These are phyloP conservation scores for Aspergillus fijiensis DNA, from an alignment of 2,329 filamentous ascomycete genomes.

Conservation along the genomic window DNA sequence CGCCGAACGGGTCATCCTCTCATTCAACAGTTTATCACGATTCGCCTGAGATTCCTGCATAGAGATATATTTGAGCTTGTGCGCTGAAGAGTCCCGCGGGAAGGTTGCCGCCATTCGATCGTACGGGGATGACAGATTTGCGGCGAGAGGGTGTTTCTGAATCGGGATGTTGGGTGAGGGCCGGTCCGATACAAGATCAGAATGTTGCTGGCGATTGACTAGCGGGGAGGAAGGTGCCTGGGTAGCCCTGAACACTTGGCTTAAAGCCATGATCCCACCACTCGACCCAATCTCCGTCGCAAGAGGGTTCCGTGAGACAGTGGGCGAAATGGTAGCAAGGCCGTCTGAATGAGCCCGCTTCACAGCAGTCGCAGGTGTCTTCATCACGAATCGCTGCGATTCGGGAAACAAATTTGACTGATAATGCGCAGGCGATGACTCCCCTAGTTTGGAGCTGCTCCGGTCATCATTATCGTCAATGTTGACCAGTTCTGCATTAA, in stretches of 20 bases:
- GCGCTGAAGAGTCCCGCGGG: constrained; percentile 41
- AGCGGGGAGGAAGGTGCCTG: constrained; percentile 50
- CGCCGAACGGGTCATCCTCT: constrained; percentile 36
- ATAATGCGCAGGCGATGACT: constrained; percentile 40
- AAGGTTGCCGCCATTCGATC: constrained; percentile 33
- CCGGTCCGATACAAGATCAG: constrained; percentile 46
- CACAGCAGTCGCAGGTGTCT: constrained; percentile 41
- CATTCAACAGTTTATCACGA: constrained; percentile 35
- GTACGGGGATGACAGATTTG: constrained; percentile 40
- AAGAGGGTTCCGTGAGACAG: constrained; percentile 45
- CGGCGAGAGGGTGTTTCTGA: constrained; percentile 36
- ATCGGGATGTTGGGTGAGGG: constrained; percentile 51
- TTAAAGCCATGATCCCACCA: constrained; percentile 45
- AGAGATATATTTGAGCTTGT: constrained; percentile 45
- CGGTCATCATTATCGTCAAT: constrained; percentile 54
- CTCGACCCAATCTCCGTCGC: constrained; percentile 36
- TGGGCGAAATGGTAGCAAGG: constrained; percentile 37
- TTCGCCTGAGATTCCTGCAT: constrained; percentile 48
- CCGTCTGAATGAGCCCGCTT: constrained; percentile 35
- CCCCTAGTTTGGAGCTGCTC: constrained; percentile 30
- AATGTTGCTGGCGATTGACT: constrained; percentile 32
- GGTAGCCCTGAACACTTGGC: constrained; percentile 50
- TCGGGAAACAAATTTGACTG: constrained; percentile 46
- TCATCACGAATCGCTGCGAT: constrained; percentile 47
- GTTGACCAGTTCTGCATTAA: constrained; percentile 21